Base-by-base conservation (phyloP, 164 flowering plant species). In the Aristolochia contorta region DNA sequence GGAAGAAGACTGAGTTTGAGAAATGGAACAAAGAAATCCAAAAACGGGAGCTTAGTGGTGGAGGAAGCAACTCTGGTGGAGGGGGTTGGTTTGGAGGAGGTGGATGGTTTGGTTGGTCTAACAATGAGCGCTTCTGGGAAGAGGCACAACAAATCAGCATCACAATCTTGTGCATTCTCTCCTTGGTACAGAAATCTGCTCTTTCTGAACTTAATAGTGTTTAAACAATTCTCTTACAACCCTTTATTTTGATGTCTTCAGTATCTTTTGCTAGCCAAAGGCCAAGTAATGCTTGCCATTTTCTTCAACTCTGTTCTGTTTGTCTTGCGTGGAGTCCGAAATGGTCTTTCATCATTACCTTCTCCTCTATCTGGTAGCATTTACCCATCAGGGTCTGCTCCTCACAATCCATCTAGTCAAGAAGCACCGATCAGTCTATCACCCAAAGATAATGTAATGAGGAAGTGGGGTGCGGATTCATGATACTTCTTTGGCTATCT, bases 51-150 rank as follows among this genome's bases (percentile, higher is more conserved):
- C 86, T 82, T 69, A 70, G 60, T 19, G 83, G 58, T 30, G 85
- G 96, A 54, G 94, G 94, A 27, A 78, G 71, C 60, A 71, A 58
- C 66, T 66, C 67, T 59, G 91, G 87, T 55, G 83, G 89, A 25
- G 91, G 97, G 43, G 89, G 97, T 67, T 87, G 93, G 93, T 84
- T 84, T 77, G 86, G 97, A 47, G 71, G 84, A 71, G 75, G 87
- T 54, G 67, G 95, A 63, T 69, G 89, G 80, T 84, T 83, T 72
- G 86, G 92, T 56, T 83, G 94, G 67, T 84, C 76, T 53, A 71
- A 77, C 60, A 95, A 66, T 53, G 98, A 89, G 14, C 77, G 75
- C 65, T 92, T 89, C 68, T 92, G 98, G 96, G 74, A 77, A 67
- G 95, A 92, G 72, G 77, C 88, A 24, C 86, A 85, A 60, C 92